phyloP scores from a whole-genome alignment of 768 basidiomycete species.

The Leccinum subgranulosum region DNA sequence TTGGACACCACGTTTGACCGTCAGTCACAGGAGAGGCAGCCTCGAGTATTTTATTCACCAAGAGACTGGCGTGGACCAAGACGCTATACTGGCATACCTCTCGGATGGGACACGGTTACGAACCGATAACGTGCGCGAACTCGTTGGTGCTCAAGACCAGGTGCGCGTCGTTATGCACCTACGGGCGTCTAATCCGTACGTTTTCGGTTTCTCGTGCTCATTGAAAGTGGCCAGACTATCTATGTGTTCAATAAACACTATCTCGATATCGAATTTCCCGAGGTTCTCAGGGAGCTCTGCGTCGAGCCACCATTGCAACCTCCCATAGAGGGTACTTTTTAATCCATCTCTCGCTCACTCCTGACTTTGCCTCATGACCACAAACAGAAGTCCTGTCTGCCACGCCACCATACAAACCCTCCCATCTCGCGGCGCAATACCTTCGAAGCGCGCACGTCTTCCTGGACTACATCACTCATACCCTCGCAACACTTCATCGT shows the following conservation, averaged over 20 bases:
- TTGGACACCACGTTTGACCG: slow-evolving; percentile 7
- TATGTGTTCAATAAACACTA: slow-evolving; percentile 84
- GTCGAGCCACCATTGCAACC: slow-evolving; percentile 62
- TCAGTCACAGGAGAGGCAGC: slow-evolving; percentile 48
- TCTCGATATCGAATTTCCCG: slow-evolving; percentile 64
- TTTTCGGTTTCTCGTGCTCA: slow-evolving; percentile 1
- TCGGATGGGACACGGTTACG: slow-evolving; percentile 75
- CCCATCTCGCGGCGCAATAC: slow-evolving; percentile 65
- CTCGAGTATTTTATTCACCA: slow-evolving; percentile 71
- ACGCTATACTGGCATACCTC: slow-evolving; percentile 71
- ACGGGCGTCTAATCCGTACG: background rate
- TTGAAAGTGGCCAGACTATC: slow-evolving; percentile 48
- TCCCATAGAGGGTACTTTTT: slow-evolving; percentile 61
- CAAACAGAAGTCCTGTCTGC: slow-evolving; percentile 54
- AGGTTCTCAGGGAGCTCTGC: slow-evolving; percentile 62
- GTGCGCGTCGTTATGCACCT: slow-evolving; percentile 36
- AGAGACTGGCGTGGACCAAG: slow-evolving; percentile 68
- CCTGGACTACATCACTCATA: slow-evolving; percentile 56
- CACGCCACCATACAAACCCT: slow-evolving; percentile 70
- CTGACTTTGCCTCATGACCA: background rate
- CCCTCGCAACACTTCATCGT: slow-evolving; percentile 50
- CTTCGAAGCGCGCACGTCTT: slow-evolving; percentile 61
- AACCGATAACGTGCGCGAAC: slow-evolving; percentile 68
- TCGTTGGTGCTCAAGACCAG: slow-evolving; percentile 74
- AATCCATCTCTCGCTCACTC: background rate